Evolutionary conservation across 2,329 filamentous ascomycete genomes (phyloP), one percentile per base, ranked within the genome.

Genomic region (Ophiostoma tasmaniense): DNA sequence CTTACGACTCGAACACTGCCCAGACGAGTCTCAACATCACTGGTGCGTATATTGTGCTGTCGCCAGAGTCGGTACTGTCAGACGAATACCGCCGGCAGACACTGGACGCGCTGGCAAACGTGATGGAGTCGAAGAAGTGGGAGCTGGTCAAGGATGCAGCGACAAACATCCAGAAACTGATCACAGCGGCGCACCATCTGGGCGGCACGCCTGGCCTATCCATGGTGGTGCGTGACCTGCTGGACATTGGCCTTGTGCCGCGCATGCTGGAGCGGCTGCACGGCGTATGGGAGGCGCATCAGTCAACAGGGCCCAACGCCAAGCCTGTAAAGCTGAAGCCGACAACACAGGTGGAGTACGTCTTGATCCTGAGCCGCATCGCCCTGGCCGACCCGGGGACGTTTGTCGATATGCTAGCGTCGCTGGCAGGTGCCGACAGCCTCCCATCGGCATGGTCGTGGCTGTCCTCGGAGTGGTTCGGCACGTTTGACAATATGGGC

Each of bases 271-370:
- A 86, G 72, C 86, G 85, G 10, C 82, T 94, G 0, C 87, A 87
- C 74, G 85, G 89, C 67, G 85, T 89, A 2, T 89, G 87, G 84
- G 85, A 90, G 75, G 89, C 91, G 2, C 89, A 91, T 74, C 89
- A 96, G 76, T 92, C 90, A 0, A 91, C 90, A 0, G 94, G 95
- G 0, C 93, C 94, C 0, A 90, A 91, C 74, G 85, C 85, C 33
- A 68, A 66, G 35, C 20, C 66, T n/a, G 85, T 88, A 55, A 85
- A 87, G 37, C 85, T 97, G 42, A 89, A 90, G 73, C 87, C 88
- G 14, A 84, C 93, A 13, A 89, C 91, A 0, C 88, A 97, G 75
- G 90, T 90, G 0, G 91, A 97, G 76, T 97, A 96, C 77, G 90
- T 96, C 75, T 86, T 87, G 4, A 87, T 98, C 1, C 83, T 99